phyloP scores from a whole-genome alignment of 78 protist genomes.

The Trichosphaerium sp. region DNA sequence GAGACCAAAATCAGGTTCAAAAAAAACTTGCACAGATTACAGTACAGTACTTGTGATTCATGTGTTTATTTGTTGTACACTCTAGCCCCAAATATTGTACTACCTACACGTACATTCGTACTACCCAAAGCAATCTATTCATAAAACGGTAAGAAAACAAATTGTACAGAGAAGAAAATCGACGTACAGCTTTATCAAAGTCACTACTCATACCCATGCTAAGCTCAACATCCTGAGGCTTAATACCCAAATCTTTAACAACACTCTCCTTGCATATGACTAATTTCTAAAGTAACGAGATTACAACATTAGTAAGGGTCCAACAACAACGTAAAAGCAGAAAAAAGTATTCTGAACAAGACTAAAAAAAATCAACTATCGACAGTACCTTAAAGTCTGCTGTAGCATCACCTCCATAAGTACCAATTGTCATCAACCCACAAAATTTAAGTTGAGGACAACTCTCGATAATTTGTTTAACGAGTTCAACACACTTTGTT shows the following conservation, averaged over 20 bases:
- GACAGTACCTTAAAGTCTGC: conserved; percentile 5
- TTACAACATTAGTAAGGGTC: no score
- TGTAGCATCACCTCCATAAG: background rate
- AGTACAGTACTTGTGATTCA: no score
- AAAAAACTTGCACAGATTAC: no score
- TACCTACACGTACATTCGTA: conserved; percentile 51
- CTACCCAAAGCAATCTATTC: conserved; percentile 2
- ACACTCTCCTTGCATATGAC: no score
- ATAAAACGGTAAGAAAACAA: no score
- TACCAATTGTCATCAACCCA: conserved; percentile 82
- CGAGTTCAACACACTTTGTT: conserved; percentile 7
- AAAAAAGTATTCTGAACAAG: no score
- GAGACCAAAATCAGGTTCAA: no score
- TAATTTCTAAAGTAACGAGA: no score
- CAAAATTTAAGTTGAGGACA: conserved; percentile 19
- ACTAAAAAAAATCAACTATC: no score
- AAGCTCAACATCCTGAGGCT: background rate
- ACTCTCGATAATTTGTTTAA: background rate
- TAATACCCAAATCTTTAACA: background rate
- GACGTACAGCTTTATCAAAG: conserved; percentile 38
- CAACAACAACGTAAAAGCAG: no score
- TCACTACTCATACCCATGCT: conserved; percentile 75
- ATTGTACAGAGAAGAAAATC: no score
- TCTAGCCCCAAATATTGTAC: conserved; percentile 57
- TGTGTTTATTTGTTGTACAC: no score